Evolutionary conservation across 2,329 filamentous ascomycete genomes (phyloP).

Genomic region (Neonectria ditissima): DNA sequence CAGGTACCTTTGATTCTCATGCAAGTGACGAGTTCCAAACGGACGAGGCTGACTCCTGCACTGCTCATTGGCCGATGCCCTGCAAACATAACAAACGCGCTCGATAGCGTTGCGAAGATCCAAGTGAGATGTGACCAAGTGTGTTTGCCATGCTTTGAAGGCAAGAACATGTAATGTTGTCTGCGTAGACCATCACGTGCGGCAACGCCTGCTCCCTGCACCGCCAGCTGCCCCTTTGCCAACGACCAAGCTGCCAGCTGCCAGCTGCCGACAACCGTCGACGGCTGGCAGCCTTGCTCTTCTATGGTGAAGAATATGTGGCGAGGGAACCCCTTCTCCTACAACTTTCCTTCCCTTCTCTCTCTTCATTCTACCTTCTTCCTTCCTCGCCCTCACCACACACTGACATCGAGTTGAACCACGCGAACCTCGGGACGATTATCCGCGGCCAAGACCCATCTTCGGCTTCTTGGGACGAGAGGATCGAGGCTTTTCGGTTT

Average conservation of each 20-base stretch:
- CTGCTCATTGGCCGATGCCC: background rate
- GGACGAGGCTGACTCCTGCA: background rate
- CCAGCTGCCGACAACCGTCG: background rate
- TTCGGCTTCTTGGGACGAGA: background rate
- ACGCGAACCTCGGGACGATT: background rate
- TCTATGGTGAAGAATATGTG: background rate
- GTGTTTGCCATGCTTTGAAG: background rate
- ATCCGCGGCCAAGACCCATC: background rate
- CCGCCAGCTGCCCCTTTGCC: background rate
- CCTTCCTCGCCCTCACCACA: background rate
- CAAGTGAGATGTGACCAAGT: background rate
- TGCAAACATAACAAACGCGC: background rate
- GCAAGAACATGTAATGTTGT: background rate
- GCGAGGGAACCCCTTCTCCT: background rate
- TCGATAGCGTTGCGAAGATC: background rate
- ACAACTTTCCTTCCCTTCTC: background rate
- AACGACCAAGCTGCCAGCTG: background rate
- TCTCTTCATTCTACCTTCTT: background rate
- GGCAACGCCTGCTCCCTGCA: background rate
- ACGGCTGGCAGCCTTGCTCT: conserved; percentile 1
- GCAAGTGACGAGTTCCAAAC: background rate
- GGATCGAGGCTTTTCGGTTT: background rate
- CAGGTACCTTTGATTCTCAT: background rate
- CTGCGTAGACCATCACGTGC: background rate
- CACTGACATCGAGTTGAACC: background rate